Base-by-base conservation (phyloP, 768 basidiomycete genomes). In the Suillus luteus region DNA sequence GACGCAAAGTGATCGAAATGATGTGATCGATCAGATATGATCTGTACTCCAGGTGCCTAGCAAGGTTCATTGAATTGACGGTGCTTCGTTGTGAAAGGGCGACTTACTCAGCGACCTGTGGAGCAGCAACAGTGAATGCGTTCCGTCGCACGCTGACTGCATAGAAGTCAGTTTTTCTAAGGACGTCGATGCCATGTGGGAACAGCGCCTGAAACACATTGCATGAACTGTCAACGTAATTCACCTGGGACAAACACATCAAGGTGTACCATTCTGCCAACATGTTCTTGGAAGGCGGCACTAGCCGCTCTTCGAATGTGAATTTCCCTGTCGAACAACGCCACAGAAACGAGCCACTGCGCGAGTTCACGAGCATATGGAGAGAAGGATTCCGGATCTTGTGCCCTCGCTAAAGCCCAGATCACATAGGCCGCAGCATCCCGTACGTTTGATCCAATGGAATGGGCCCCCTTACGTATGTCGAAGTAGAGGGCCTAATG, bases 241-340 rank as follows among this genome's bases (percentile, higher is more conserved):
- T 38, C 12, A 60, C 55, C 55, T 37, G 58, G 27, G 57, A 52
- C 24, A 60, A 62, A 27, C 49, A 63, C 55, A 48, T 58, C 38
- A 40, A 15, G 7, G 33, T 75, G 75, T 71, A 97, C 96, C 79
- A 91, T 90, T 72, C 97, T 82, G 14, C 97, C 97, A 44, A 98
- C 97, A 71, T 91, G 90, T 78, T 99, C 97, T 76, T 99, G 97
- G 73, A 93, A 99, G 14, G 96, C 93, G 19, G 97, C 97, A 75
- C 96, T 99, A 14, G 96, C 96, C 15, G 97, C 96, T 67, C 97
- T 81, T 31, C 97, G 85, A 62, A 99, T 95, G 65, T 94, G 93
- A 35, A 98, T 87, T 75, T 99, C 97, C 38, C 97, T 86, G 79
- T 99, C 97, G 72, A 87, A 96, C 37, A 94, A 78, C 1, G 96